Conservation (phyloP, 2,329 filamentous ascomycete species). For the Neofusicoccum umdonicola region DNA sequence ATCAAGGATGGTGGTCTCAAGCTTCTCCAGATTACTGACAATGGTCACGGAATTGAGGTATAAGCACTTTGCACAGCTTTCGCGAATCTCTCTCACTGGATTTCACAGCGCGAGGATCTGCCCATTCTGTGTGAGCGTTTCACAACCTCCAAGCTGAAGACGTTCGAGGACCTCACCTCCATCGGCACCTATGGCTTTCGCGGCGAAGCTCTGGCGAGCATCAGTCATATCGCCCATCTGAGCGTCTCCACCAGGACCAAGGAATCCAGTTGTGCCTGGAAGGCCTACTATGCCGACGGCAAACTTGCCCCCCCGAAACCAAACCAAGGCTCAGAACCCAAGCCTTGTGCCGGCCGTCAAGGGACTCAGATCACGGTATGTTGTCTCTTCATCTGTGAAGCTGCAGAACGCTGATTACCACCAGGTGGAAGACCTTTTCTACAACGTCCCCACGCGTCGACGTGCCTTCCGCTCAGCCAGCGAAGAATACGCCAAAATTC, state of each 20-base stretch:
- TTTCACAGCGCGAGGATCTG: constrained; percentile 75
- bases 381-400: background rate
- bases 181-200: constrained; percentile 98
- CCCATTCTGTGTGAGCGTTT: constrained; percentile 92
- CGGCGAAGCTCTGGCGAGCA: constrained; percentile 92
- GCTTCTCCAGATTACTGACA: constrained; percentile 93
- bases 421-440: constrained; percentile 89
- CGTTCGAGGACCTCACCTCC: constrained; percentile 84
- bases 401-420: constrained; percentile 17
- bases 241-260: constrained; percentile 92
- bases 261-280: constrained; percentile 84
- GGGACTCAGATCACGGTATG: constrained; percentile 86
- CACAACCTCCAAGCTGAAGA: constrained; percentile 92
- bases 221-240: constrained; percentile 96
- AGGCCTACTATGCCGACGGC: constrained; percentile 82
- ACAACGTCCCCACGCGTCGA: constrained; percentile 86
- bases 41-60: constrained; percentile 92
- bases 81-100: constrained; percentile 17
- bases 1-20: constrained; percentile 96
- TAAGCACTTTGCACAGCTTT: background rate
- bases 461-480: constrained; percentile 86
- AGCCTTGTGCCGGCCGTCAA: constrained; percentile 78
- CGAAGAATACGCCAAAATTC: constrained; percentile 96
- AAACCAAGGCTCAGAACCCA: constrained; percentile 81
- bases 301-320: constrained; percentile 80